Conservation (phyloP, 371 early-diverging fungal genomes). For the Saksenaea vasiformis region DNA sequence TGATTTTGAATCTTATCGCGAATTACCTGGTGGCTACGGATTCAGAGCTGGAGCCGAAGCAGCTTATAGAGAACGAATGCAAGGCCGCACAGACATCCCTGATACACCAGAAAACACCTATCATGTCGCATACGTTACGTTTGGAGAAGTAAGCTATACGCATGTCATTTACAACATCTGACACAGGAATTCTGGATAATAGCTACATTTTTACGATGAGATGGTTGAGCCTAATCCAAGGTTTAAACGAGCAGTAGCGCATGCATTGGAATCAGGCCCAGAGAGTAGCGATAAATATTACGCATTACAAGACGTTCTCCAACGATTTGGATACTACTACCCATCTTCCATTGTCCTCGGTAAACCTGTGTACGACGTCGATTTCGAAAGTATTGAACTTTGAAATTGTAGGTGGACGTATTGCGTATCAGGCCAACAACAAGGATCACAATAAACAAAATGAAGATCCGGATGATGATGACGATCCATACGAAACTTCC, state of each 20-base stretch:
- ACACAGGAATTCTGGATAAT: neutral
- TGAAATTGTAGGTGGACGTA: neutral
- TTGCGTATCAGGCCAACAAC: neutral
- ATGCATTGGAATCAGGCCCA: neutral
- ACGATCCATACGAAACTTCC: neutral
- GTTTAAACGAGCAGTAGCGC: neutral
- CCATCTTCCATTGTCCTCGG: neutral
- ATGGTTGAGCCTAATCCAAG: neutral
- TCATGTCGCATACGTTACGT: neutral
- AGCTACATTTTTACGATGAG: neutral
- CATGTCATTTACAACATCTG: neutral
- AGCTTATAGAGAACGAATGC: neutral
- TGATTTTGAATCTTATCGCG: neutral
- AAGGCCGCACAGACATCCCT: neutral
- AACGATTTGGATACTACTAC: neutral
- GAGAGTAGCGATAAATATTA: neutral
- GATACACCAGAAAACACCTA: neutral
- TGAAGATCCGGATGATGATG: neutral
- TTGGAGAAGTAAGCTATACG: neutral
- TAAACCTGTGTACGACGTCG: neutral
- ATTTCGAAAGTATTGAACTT: neutral
- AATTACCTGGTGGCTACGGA: neutral
- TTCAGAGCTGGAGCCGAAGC: neutral
- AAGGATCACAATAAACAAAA: neutral
- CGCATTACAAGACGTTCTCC: neutral